phyloP scores from a whole-genome alignment of 2,329 filamentous ascomycete species.

The Neonectria hederae region DNA sequence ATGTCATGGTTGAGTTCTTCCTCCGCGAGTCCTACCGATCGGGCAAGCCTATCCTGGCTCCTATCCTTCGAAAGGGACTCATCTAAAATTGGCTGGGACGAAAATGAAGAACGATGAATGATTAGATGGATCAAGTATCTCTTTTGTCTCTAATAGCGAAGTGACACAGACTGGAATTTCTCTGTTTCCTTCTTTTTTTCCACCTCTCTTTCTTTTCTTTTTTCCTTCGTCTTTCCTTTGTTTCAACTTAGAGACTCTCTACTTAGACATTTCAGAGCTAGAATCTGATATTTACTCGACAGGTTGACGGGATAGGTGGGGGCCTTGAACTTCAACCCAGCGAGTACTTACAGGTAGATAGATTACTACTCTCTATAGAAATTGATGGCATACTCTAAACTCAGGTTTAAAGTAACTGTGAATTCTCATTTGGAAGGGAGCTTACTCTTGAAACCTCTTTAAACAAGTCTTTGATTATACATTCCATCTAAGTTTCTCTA shows the following conservation, averaged over 20 bases:
- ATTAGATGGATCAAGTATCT: background rate
- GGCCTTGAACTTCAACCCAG: background rate
- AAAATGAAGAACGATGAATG: background rate
- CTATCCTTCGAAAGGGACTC: background rate
- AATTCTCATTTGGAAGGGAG: background rate
- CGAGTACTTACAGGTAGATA: background rate
- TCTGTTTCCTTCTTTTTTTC: background rate
- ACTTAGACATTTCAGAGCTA: background rate
- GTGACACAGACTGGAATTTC: background rate
- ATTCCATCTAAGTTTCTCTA: no score
- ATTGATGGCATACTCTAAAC: background rate
- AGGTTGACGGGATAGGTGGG: background rate
- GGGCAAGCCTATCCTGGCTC: background rate
- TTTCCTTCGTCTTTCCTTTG: background rate
- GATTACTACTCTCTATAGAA: background rate
- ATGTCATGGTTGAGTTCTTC: slow-evolving; percentile 2
- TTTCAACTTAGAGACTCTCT: background rate
- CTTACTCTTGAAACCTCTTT: background rate
- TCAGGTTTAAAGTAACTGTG: background rate
- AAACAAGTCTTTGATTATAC: background rate
- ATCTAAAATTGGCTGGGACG: background rate
- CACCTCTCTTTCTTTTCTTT: background rate
- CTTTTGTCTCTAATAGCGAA: background rate
- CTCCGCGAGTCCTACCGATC: background rate
- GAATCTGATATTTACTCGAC: background rate